A percentile compares a stretch with the other conserved stretches of the same genome.
These are phyloP conservation scores for Calonectria crousiana DNA, from an alignment of 2,329 filamentous ascomycete species.

Conservation along the genomic window DNA sequence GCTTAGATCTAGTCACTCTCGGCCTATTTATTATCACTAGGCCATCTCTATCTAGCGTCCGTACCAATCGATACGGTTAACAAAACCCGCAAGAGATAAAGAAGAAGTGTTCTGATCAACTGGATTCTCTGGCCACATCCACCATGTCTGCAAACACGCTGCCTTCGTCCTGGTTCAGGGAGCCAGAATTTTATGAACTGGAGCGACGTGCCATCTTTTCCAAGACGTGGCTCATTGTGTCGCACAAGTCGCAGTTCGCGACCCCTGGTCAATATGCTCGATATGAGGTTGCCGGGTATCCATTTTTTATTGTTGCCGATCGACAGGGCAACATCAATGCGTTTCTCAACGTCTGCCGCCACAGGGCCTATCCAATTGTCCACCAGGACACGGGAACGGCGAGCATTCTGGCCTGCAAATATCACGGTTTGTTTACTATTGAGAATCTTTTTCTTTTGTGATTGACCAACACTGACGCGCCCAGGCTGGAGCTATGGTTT, in stretches of 20 bases:
- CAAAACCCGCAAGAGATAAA: not conserved
- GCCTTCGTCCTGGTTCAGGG: constrained; percentile 15
- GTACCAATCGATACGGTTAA: not conserved
- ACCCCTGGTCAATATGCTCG: constrained; percentile 15
- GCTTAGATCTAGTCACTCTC: not conserved
- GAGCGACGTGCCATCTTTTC: constrained; percentile 18
- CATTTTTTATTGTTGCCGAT: constrained; percentile 12
- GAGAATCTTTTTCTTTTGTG: not conserved
- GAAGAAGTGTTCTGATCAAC: not conserved
- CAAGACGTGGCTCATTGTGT: constrained; percentile 14
- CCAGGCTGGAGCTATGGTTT: constrained; percentile 17
- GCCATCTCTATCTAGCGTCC: not conserved
- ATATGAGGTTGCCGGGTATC: constrained; percentile 15
- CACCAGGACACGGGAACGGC: constrained; percentile 8
- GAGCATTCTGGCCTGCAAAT: constrained; percentile 13
- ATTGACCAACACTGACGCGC: not conserved
- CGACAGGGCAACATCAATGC: constrained; percentile 15
- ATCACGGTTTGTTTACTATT: not conserved
- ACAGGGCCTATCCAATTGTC: constrained; percentile 13
- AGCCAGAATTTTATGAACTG: constrained; percentile 17
- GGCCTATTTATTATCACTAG: not conserved
- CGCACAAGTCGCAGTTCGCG: constrained; percentile 17
- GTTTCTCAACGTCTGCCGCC: constrained; percentile 15
- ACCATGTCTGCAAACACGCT: constrained; percentile 3
- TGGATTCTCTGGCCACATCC: not conserved